These are phyloP conservation scores for Starmerella kuoi DNA, from an alignment of 805 yeast species.

Conservation along the genomic window DNA sequence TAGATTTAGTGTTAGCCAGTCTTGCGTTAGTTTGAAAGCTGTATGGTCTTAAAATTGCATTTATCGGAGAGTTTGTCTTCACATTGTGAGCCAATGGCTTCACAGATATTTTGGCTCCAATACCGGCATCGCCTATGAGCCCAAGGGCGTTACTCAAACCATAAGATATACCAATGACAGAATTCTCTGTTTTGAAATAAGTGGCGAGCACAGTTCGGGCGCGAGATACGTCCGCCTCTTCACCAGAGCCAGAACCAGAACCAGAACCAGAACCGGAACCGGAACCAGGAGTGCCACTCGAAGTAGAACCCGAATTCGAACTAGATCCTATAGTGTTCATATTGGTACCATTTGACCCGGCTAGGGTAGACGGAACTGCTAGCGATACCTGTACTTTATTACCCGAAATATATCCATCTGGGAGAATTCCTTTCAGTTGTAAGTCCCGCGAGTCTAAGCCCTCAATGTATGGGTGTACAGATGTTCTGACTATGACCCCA, in stretches of 20 bases:
- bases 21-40: conserved; percentile 22
- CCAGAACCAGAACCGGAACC: not conserved
- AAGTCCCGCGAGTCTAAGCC: conserved; percentile 8
- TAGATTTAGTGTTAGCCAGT: not conserved
- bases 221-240: conserved; percentile 17
- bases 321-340: no score
- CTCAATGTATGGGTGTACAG: conserved; percentile 13
- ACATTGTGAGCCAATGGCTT: conserved; percentile 32
- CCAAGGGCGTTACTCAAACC: conserved; percentile 47
- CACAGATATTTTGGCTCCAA: conserved; percentile 35
- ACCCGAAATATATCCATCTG: not conserved
- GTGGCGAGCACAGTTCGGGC: conserved; percentile 41
- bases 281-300: not conserved
- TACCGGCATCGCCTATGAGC: conserved; percentile 40
- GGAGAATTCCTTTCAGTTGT: conserved; percentile 12
- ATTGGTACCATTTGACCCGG: no score
- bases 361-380: conserved; percentile 8
- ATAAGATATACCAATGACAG: conserved; percentile 32
- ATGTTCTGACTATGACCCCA: conserved; percentile 3
- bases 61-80: conserved; percentile 27
- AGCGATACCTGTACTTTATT: conserved; percentile 8
- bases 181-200: conserved; percentile 33
- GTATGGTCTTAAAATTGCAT: conserved; percentile 44
- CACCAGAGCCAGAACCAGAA: not conserved
- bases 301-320: no score